Conservation (phyloP, 495 filamentous ascomycete genomes). For the Penicillium manginii region DNA sequence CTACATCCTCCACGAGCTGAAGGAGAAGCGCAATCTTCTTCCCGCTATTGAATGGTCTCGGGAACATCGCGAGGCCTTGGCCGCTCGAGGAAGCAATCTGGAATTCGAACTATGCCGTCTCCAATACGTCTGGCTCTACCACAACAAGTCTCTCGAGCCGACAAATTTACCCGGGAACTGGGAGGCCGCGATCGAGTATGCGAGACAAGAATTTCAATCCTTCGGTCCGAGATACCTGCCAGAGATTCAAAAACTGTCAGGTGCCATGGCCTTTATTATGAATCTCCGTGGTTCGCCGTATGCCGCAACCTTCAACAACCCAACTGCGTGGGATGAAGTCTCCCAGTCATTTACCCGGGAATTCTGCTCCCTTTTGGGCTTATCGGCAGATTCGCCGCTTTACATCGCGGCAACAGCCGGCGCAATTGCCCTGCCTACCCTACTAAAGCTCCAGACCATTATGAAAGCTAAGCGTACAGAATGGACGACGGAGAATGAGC, state of each 20-base stretch:
- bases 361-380: conserved; percentile 88
- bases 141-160: conserved; percentile 40
- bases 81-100: conserved; percentile 84
- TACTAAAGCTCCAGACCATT: conserved; percentile 80
- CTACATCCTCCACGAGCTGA: conserved; percentile 77
- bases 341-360: conserved; percentile 85
- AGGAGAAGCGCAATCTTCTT: conserved; percentile 65
- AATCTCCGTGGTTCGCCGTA: conserved; percentile 77
- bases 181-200: conserved; percentile 72
- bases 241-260: conserved; percentile 77
- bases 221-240: conserved; percentile 71
- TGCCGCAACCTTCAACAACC: conserved; percentile 69
- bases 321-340: conserved; percentile 77
- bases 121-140: conserved; percentile 84
- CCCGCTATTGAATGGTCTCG: conserved; percentile 90
- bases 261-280: conserved; percentile 74
- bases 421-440: conserved; percentile 81
- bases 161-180: conserved; percentile 39
- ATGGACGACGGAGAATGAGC: conserved; percentile 89
- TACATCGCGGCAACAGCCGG: conserved; percentile 92
- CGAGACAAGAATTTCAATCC: conserved; percentile 61
- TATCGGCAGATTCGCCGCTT: conserved; percentile 86
- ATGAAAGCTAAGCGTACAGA: conserved; percentile 87
- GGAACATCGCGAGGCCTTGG: conserved; percentile 67
- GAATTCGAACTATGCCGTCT: conserved; percentile 91